Percentiles rank a stretch among this genome's conserved stretches.
phyloP scores from a whole-genome alignment of 78 protist genomes.

The Thecamonas trahens region DNA sequence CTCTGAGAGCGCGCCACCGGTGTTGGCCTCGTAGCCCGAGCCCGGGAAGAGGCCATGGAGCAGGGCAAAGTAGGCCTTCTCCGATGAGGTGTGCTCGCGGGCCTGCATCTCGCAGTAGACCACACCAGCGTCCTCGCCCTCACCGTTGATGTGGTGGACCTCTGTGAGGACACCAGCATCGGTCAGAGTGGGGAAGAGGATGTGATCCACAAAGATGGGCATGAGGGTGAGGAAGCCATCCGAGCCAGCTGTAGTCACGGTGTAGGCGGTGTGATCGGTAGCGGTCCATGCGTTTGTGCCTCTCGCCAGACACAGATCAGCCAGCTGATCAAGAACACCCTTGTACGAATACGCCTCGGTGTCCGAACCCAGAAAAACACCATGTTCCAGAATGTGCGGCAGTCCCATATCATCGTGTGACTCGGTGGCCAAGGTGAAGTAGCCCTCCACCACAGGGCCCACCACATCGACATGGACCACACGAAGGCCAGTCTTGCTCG shows the following conservation, averaged over 20 bases:
- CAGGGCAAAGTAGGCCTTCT: background rate
- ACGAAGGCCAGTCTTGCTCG: no score
- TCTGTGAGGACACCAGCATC: constrained; percentile 45
- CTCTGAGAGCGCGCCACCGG: constrained; percentile 44
- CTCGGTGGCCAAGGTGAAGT: constrained; percentile 46
- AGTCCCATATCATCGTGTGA: constrained; percentile 39
- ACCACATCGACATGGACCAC: no score
- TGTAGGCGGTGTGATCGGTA: constrained; percentile 63
- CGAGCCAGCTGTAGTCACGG: constrained; percentile 35
- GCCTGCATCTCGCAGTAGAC: constrained; percentile 71
- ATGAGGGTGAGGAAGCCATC: constrained; percentile 70
- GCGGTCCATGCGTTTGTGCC: constrained; percentile 71
- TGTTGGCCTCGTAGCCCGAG: constrained; percentile 41
- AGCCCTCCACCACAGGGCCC: no score
- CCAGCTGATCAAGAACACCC: constrained; percentile 56
- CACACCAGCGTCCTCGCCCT: constrained; percentile 56
- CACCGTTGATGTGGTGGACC: constrained; percentile 55
- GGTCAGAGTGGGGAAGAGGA: constrained; percentile 71
- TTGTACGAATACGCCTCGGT: constrained; percentile 43
- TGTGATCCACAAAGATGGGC: constrained; percentile 79
- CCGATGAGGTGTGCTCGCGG: constrained; percentile 20
- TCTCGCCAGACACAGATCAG: constrained; percentile 42
- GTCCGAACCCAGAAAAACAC: constrained; percentile 27
- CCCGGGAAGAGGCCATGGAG: constrained; percentile 17
- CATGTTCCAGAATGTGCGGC: constrained; percentile 61